A percentile compares a stretch with the other conserved stretches of the same genome.
Evolutionary conservation across 2,329 filamentous ascomycete species (phyloP).

Genomic region (Sporothrix dimorphospora): DNA sequence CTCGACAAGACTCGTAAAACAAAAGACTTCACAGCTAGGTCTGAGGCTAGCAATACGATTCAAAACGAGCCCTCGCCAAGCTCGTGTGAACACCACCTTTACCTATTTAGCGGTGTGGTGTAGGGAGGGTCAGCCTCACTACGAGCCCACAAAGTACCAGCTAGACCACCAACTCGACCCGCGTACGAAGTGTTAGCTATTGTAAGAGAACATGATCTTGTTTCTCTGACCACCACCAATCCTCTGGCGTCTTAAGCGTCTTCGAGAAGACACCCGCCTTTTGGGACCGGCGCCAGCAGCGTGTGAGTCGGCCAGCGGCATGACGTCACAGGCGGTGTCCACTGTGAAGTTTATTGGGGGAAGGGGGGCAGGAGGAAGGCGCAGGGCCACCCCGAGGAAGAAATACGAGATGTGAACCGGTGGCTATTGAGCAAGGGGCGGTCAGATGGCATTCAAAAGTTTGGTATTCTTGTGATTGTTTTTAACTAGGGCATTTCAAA

Average conservation of each 20-base stretch:
- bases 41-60: slow-evolving; percentile 8
- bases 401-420: slow-evolving; percentile 4
- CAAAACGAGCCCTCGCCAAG: background rate
- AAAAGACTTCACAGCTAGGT: background rate
- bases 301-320: background rate
- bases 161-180: background rate
- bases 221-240: slow-evolving; percentile 11
- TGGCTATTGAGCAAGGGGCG: slow-evolving; percentile 6
- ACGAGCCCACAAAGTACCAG: background rate
- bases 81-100: background rate
- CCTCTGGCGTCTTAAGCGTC: background rate
- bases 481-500: background rate
- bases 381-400: background rate
- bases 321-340: slow-evolving; percentile 15
- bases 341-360: background rate
- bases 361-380: background rate
- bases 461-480: background rate
- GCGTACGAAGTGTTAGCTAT: background rate
- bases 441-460: background rate
- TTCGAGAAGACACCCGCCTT: background rate
- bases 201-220: background rate
- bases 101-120: background rate
- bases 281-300: background rate
- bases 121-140: background rate
- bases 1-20: background rate